Conservation (phyloP, 257 asterid genomes). For the Salvia splendens region DNA sequence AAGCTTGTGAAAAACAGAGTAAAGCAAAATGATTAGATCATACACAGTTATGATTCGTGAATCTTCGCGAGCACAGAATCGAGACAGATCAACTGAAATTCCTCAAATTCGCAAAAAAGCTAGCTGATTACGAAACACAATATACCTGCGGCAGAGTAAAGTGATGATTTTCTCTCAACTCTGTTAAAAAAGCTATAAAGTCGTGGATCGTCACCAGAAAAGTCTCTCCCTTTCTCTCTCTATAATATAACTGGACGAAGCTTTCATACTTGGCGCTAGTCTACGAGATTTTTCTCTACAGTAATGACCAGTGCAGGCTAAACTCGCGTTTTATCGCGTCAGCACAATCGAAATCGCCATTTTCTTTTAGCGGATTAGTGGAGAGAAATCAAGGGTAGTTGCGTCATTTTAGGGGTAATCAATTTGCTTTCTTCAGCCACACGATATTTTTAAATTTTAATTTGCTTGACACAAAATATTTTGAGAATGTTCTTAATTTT, state of each 20-base stretch:
- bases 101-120: neutral
- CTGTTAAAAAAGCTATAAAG: constrained; percentile 36
- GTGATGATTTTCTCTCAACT: constrained; percentile 26
- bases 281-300: constrained; percentile 12
- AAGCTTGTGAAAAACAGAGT: constrained; percentile 13
- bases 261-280: neutral
- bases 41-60: constrained; percentile 27
- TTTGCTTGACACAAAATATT: constrained; percentile 1
- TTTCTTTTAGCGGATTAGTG: neutral
- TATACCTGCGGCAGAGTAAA: constrained; percentile 36
- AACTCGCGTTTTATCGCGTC: constrained; percentile 22
- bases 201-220: constrained; percentile 38
- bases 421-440: neutral
- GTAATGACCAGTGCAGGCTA: constrained; percentile 21
- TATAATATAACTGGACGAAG: neutral
- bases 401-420: constrained; percentile 26
- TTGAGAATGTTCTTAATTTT: neutral
- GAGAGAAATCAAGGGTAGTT: constrained; percentile 24
- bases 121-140: neutral
- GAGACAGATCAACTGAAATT: constrained; percentile 19
- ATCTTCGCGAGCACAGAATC: constrained; percentile 14
- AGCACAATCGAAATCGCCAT: constrained; percentile 1
- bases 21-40: constrained; percentile 29
- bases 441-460: neutral
- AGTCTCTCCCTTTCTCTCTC: constrained; percentile 38